Percentiles rank a stretch among this genome's conserved stretches.
Evolutionary conservation across 2,329 filamentous ascomycete genomes (phyloP).

Genomic region (Clonostachys rosea): DNA sequence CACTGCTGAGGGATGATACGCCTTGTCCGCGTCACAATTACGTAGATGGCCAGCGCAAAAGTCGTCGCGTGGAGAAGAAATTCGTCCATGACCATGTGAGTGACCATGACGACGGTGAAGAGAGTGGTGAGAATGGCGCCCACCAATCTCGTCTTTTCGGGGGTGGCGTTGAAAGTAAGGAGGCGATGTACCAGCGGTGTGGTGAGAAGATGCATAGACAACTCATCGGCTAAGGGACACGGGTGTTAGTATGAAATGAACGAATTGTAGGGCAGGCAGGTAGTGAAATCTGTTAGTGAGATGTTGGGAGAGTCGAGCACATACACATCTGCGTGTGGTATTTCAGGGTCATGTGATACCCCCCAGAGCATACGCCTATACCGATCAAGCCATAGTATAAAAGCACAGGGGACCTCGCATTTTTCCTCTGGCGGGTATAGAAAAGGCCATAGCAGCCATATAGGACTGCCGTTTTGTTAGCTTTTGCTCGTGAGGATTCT

Average conservation of each 20-base stretch:
- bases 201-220: conserved; percentile 33
- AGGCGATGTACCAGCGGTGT: conserved; percentile 33
- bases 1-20: conserved; percentile 24
- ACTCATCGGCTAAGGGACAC: conserved; percentile 24
- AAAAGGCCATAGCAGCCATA: conserved; percentile 31
- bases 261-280: background rate
- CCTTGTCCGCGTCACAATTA: conserved; percentile 21
- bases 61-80: conserved; percentile 29
- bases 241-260: background rate
- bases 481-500: too few species aligned
- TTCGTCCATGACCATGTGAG: conserved; percentile 35
- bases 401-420: conserved; percentile 17
- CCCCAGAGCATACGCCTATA: conserved; percentile 21
- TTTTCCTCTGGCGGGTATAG: conserved; percentile 8
- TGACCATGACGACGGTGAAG: conserved; percentile 27
- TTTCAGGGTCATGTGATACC: conserved; percentile 25
- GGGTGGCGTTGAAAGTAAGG: conserved; percentile 22
- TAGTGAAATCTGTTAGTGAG: background rate
- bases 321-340: conserved; percentile 27
- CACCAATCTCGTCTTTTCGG: conserved; percentile 12
- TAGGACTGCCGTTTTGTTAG: conserved; percentile 13
- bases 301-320: background rate
- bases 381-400: conserved; percentile 31
- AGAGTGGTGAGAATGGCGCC: conserved; percentile 11
- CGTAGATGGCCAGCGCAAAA: conserved; percentile 24